A percentile compares a stretch with the other conserved stretches of the same genome.
Conservation (phyloP, 805 yeast genomes). For the Isabelozyma pseudorhagii region DNA sequence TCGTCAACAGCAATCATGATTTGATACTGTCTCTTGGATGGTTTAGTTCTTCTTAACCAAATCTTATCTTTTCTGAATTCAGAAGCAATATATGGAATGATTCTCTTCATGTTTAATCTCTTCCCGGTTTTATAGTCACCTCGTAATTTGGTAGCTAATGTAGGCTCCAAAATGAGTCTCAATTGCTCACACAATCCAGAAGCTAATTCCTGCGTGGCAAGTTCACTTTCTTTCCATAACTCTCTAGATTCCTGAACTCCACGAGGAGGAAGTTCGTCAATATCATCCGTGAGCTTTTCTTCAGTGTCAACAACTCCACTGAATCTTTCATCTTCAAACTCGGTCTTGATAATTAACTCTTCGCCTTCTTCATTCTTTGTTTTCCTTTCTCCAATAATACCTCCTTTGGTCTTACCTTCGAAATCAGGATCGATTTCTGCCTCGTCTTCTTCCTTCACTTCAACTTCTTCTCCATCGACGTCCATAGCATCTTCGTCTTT, state of each 20-base stretch:
- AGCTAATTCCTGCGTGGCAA: constrained; percentile 83
- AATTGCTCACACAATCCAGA: constrained; percentile 89
- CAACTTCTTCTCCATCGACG: constrained; percentile 26
- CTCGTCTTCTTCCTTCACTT: constrained; percentile 27
- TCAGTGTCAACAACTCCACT: constrained; percentile 16
- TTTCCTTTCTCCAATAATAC: constrained; percentile 47
- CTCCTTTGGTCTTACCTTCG: constrained; percentile 49
- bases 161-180: constrained; percentile 90
- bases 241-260: constrained; percentile 64
- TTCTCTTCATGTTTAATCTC: constrained; percentile 93
- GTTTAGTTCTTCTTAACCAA: constrained; percentile 96
- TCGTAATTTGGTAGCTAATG: constrained; percentile 86
- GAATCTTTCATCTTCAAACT: constrained; percentile 12
- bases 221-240: constrained; percentile 80
- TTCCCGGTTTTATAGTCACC: constrained; percentile 99
- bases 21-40: constrained; percentile 95
- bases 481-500: constrained; percentile 25
- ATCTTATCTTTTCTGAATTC: constrained; percentile 97
- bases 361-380: constrained; percentile 28
- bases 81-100: constrained; percentile 96
- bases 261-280: constrained; percentile 41
- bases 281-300: constrained; percentile 11
- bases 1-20: constrained; percentile 97
- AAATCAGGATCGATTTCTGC: constrained; percentile 42
- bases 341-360: constrained; percentile 16